A percentile compares a stretch with the other conserved stretches of the same genome.
phyloP scores from a whole-genome alignment of 345 rosid species.

The Dovyalis caffra region DNA sequence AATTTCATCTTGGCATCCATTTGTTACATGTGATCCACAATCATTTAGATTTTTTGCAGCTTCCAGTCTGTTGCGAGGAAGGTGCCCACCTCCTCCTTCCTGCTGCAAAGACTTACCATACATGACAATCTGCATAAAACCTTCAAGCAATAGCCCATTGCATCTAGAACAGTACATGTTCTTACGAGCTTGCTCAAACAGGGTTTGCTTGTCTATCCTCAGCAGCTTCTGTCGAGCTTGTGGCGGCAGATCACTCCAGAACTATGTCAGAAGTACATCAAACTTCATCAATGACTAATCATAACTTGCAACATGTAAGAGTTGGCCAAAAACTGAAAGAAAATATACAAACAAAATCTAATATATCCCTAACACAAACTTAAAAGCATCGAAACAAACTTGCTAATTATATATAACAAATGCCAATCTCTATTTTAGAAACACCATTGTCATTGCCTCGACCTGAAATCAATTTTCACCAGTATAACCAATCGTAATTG shows the following conservation, averaged over 20 bases:
- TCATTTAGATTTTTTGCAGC: conserved; percentile 40
- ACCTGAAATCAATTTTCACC: not conserved
- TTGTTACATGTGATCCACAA: conserved; percentile 33
- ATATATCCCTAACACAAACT: not conserved
- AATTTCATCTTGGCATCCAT: conserved; percentile 51
- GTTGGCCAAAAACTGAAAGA: not conserved
- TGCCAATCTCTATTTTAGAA: not conserved
- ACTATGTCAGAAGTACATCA: conserved; percentile 43
- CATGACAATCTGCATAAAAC: conserved; percentile 76
- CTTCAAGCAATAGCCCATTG: conserved; percentile 85
- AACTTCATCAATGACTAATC: conserved; percentile 14
- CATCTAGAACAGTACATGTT: conserved; percentile 97
- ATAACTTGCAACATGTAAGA: not conserved
- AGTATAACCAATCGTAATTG: not conserved
- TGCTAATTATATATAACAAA: not conserved
- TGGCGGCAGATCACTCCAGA: conserved; percentile 71
- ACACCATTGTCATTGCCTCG: not conserved
- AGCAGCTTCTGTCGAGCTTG: conserved; percentile 71
- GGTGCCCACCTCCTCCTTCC: conserved; percentile 46
- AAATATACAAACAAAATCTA: not conserved
- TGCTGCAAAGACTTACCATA: conserved; percentile 71
- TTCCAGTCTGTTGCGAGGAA: conserved; percentile 35
- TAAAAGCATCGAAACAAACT: not conserved
- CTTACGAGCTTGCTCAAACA: conserved; percentile 95
- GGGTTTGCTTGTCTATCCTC: conserved; percentile 76